Evolutionary conservation across 2,329 filamentous ascomycete species (phyloP), one percentile per base, ranked within the genome.

Genomic region (Pseudogymnoascus sp.): DNA sequence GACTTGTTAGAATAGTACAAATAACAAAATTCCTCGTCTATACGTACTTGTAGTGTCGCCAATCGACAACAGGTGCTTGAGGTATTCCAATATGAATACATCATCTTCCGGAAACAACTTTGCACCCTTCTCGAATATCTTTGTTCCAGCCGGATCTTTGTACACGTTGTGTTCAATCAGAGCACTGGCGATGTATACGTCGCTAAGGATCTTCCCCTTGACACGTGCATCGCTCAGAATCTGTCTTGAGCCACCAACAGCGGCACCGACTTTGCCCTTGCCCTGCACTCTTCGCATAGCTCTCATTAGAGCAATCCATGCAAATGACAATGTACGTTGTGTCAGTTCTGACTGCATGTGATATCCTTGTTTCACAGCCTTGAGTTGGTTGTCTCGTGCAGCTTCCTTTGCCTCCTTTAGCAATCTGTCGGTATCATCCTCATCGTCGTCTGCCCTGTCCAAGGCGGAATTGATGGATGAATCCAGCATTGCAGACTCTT

Each of bases 81-180:
- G 80, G 73, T 99, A 97, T 74, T 97, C 92, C 59, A 99, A 82
- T 65, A 95, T 91, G 75, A 97, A 97, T 62, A 86, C 82, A 72
- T 96, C 92, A 69, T 97, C 93, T 57, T 95, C 90, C 0, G 93
- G 93, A 71, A 97, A 99, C 11, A 99, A 79, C 70, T 91, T 94
- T 65, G 93, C 86, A 18, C 94, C 94, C 50, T 93, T 88, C 72
- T 99, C 94, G 67, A 97, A 96, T 63, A 99, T 97, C 76, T 94
- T 97, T 43, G 89, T 90, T 1, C 92, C 93, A 0, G 94, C 90
- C 0, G 87, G 84, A 69, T 97, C 94, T 70, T 96, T 94, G 75
- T 99, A 99, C 67, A 95, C 95, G 68, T 96, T 87, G 71, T 94
- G 93, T 73, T 99, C 94, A 70, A 99, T 89, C 62, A 96, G 80